Base-by-base conservation (phyloP, 2,329 filamentous ascomycete species). In the Cordyceps cateniannulata region DNA sequence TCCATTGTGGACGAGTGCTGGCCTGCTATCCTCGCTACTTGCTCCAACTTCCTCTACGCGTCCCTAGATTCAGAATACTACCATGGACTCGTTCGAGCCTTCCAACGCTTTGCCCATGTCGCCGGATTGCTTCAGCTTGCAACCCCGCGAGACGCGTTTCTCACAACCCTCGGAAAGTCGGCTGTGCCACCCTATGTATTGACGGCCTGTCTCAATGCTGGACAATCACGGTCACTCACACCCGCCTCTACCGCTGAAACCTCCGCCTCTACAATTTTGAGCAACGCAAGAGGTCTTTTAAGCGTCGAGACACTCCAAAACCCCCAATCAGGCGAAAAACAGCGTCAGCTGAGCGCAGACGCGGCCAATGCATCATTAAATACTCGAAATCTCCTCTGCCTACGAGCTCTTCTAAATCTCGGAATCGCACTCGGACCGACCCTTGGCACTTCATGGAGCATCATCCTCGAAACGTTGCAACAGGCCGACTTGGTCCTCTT, bases 21-120 rank as follows among this genome's bases (percentile, higher is more conserved):
- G 95, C 95, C 95, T 51, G 95, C 95, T 14, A 87, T 98, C 44
- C 83, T 99, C 53, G 93, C 95, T 1, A 95, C 92, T 2, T 97
- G 92, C 68, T 99, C 95, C 0, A 97, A 93, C 0, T 99, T 98
- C 70, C 77, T 99, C 20, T 96, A 96, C 70, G 91, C 95, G 32
- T 87, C 93, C 0, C 78, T 99, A 4, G 95, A 99, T 70, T 89
- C 91, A 1, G 92, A 97, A 58, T 97, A 95, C 67, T 99, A 98
- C 68, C 93, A 97, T 66, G 86, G 88, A 10, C 79, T 99, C 1
- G 93, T 99, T 25, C 85, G 95, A 65, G 90, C 93, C 0, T 96
- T 98, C 66, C 95, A 99, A 69, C 92, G 96, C 65, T 90, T 99
- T 68, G 90, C 95, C 1, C 96, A 99, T 71, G 93, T 98, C 3